Percentiles rank a stretch among this genome's conserved stretches.
Evolutionary conservation across 306 rosid genomes (phyloP).

Genomic region (Quercus dentata): DNA sequence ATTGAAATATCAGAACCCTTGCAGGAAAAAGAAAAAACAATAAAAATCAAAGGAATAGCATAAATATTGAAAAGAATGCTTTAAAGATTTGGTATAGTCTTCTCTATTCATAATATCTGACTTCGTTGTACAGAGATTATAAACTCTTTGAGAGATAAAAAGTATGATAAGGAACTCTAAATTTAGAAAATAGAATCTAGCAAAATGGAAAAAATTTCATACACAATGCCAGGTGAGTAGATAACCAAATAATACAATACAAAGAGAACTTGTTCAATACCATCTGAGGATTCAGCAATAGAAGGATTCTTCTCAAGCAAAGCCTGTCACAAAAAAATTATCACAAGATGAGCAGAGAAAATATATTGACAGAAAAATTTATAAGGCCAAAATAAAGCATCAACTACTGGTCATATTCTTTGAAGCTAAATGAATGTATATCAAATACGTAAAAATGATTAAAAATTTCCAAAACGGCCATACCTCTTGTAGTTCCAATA

Average conservation of each 20-base stretch:
- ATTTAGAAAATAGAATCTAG: not conserved
- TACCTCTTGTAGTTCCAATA: slow-evolving; percentile 82
- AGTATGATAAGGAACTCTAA: not conserved
- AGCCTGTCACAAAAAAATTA: slow-evolving; percentile 55
- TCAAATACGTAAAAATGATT: not conserved
- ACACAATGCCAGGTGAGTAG: not conserved
- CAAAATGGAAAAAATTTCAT: not conserved
- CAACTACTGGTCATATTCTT: not conserved
- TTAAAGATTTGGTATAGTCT: not conserved
- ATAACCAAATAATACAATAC: not conserved
- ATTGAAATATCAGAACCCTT: not conserved
- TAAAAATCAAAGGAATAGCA: not conserved
- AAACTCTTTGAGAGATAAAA: not conserved
- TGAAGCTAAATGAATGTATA: not conserved
- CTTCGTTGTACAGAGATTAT: not conserved
- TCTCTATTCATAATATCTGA: not conserved
- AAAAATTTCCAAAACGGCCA: slow-evolving; percentile 6
- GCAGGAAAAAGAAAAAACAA: not conserved
- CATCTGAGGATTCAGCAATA: slow-evolving; percentile 45
- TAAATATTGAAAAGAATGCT: no score
- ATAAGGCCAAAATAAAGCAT: not conserved
- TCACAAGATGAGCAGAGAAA: not conserved
- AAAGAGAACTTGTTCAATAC: slow-evolving; percentile 28
- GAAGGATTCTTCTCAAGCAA: slow-evolving; percentile 63
- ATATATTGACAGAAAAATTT: not conserved